Base-by-base conservation (phyloP, 176 grass and related monocot species). In the Eleusine indica region DNA sequence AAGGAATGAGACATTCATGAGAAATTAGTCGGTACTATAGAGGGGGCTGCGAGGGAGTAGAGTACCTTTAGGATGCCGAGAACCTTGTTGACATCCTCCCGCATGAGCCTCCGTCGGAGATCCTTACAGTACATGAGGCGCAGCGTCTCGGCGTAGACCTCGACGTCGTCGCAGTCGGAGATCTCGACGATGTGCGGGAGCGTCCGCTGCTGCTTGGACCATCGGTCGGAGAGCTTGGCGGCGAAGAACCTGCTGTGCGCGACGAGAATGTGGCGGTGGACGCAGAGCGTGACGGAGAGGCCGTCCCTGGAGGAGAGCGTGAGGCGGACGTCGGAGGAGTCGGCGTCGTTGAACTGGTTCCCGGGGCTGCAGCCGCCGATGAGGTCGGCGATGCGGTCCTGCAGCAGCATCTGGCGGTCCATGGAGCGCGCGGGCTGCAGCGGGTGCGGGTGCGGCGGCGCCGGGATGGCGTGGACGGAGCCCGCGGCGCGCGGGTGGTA, bases 81-180 rank as follows among this genome's bases (percentile, higher is more conserved):
- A 13, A 98, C 93, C 88, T 95, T 98, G 87, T 53, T 66, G 16
- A 98, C 96, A 80, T 95, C 91, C 88, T 98, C 96, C 69, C 85
- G 75, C 93, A 98, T 98, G 49, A 98, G 96, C 78, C 92, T 83
- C 47, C 96, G 82, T 1, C 96, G 93, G 56, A 98, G 93, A 91
- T 98, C 93, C 57, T 93, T 93, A 83, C 96, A 98, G 80, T 98
- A 98, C 96, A 98, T 98, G 79, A 98, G 96, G 7, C 93, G 87
- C 65, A 98, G 85, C 19, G 96, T 95, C 85, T 98, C 96, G 56
- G 91, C 88, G 72, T 98, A 98, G 1, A 95, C 89, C 85, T 98
- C 91, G 69, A 98, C 93, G 83, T 98, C 96, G 58, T 98, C 96
- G 82, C 96, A 98, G 82, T 98, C 96, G 7, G 96, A 98, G 84